These are phyloP conservation scores for Leccinum broughii DNA, from an alignment of 768 basidiomycete genomes.

Conservation along the genomic window DNA sequence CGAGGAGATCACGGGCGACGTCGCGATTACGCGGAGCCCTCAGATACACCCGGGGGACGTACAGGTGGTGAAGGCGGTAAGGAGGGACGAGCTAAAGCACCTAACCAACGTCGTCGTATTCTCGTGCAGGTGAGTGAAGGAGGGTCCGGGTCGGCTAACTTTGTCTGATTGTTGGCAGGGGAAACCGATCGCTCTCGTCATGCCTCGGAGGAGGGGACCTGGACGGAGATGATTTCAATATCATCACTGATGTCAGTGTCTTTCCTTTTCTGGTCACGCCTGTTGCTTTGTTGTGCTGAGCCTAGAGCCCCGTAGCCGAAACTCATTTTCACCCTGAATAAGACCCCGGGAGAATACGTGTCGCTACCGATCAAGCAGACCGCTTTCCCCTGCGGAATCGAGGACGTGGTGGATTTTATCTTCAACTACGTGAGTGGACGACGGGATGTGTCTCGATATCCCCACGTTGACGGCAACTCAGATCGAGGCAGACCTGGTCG, in stretches of 20 bases:
- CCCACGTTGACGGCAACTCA: slow-evolving; percentile 11
- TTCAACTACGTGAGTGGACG: slow-evolving; percentile 44
- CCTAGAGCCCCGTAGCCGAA: slow-evolving; percentile 25
- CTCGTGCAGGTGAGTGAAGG: slow-evolving; percentile 41
- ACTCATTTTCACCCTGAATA: slow-evolving; percentile 28
- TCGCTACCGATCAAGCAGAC: slow-evolving; percentile 38
- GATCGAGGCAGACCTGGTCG: slow-evolving; percentile 42
- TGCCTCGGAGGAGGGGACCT: slow-evolving; percentile 55
- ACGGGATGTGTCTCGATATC: background rate
- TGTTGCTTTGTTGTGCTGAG: slow-evolving; percentile 9
- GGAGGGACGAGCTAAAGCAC: slow-evolving; percentile 38
- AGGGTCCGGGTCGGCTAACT: slow-evolving; percentile 6
- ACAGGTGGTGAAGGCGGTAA: slow-evolving; percentile 44
- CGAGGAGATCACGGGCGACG: slow-evolving; percentile 35
- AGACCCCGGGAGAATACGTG: slow-evolving; percentile 41
- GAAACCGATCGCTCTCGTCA: slow-evolving; percentile 44
- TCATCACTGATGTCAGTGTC: slow-evolving; percentile 43
- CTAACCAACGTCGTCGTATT: slow-evolving; percentile 51
- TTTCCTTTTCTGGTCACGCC: background rate
- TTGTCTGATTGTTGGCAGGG: slow-evolving; percentile 28
- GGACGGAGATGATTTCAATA: slow-evolving; percentile 53
- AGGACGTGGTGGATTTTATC: slow-evolving; percentile 49
- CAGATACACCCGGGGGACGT: slow-evolving; percentile 54
- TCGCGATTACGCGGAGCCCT: slow-evolving; percentile 52
- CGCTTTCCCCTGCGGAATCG: slow-evolving; percentile 34